Evolutionary conservation across 2,329 filamentous ascomycete genomes (phyloP).

Genomic region (Teratosphaeria pseudoeucalypti): DNA sequence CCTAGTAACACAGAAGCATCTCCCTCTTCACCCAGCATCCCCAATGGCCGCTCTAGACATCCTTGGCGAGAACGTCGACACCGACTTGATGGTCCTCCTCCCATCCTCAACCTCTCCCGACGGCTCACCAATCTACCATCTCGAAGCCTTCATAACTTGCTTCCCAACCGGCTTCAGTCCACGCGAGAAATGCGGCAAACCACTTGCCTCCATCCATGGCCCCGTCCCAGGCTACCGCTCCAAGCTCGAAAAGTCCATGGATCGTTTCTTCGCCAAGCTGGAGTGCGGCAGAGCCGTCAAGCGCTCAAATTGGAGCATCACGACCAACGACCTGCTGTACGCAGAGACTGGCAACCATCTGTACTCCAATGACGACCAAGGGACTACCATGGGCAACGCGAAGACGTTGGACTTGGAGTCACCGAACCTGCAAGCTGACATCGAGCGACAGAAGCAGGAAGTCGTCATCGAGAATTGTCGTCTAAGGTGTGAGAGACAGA

Average conservation of each 20-base stretch:
- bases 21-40: slow-evolving; percentile 28
- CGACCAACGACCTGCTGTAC: slow-evolving; percentile 32
- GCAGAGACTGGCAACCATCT: slow-evolving; percentile 34
- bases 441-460: slow-evolving; percentile 19
- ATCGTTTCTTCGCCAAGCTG: slow-evolving; percentile 48
- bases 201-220: slow-evolving; percentile 45
- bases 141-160: slow-evolving; percentile 46
- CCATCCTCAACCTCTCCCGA: slow-evolving; percentile 25
- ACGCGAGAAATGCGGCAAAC: slow-evolving; percentile 42
- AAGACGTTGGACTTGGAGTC: slow-evolving; percentile 7
- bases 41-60: slow-evolving; percentile 35
- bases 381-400: slow-evolving; percentile 3
- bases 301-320: slow-evolving; percentile 45
- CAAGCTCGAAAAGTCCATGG: slow-evolving; percentile 51
- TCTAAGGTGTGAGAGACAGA: slow-evolving; percentile 51
- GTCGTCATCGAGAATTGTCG: slow-evolving; percentile 32
- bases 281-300: slow-evolving; percentile 46
- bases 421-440: slow-evolving; percentile 13
- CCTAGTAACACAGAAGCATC: slow-evolving; percentile 32
- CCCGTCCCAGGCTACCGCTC: slow-evolving; percentile 48
- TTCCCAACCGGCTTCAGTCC: slow-evolving; percentile 52
- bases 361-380: slow-evolving; percentile 22
- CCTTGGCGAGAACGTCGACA: slow-evolving; percentile 45
- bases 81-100: slow-evolving; percentile 50
- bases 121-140: slow-evolving; percentile 35